Base-by-base conservation (phyloP, 768 basidiomycete genomes). In the Boletus reticuloceps region DNA sequence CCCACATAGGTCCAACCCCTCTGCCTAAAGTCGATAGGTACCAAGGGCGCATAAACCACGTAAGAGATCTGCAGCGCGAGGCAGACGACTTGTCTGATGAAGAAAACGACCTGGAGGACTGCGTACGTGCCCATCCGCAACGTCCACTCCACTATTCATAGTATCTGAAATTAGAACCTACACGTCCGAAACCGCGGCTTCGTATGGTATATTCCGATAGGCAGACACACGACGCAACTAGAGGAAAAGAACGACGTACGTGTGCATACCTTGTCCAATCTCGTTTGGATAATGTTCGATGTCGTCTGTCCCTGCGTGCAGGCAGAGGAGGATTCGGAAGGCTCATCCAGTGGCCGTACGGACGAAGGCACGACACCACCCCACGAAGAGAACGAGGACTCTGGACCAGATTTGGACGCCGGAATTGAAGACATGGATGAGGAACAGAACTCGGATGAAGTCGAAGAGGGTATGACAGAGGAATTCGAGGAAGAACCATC, bases 1-100 rank as follows among this genome's bases (percentile, higher is more conserved):
- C 85, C 0, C 82, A 85, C 51, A 80, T 86, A 0, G 81, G 86
- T 54, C 87, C 87, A 6, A 70, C 76, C 0, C 89, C 89, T 13
- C 67, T 85, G 6, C 77, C 82, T 4, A 76, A 68, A 46, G 60
- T 58, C 17, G 74, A 80, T 38, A 79, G 80, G 48, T 74, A 74
- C 3, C 80, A 84, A 60, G 81, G 79, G 2, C 78, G 82, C 42
- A 69, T 90, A 60, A 86, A 84, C 61, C 77, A 79, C 32, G 75
- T 79, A 40, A 82, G 91, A 22, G 86, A 92, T 68, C 67, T 91
- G 31, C 79, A 82, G 56, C 81, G 83, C 39, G 89, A 93, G 68
- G 86, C 89, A 78, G 88, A 90, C 46, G 89, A 93, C 63, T 71
- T 93, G 56, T 91, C 88, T 55, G 91, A 92, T 53, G 91, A 92